A percentile compares a stretch with the other conserved stretches of the same genome.
These are phyloP conservation scores for Leishmania tarentolae DNA, from an alignment of 208 protist genomes.

Conservation along the genomic window DNA sequence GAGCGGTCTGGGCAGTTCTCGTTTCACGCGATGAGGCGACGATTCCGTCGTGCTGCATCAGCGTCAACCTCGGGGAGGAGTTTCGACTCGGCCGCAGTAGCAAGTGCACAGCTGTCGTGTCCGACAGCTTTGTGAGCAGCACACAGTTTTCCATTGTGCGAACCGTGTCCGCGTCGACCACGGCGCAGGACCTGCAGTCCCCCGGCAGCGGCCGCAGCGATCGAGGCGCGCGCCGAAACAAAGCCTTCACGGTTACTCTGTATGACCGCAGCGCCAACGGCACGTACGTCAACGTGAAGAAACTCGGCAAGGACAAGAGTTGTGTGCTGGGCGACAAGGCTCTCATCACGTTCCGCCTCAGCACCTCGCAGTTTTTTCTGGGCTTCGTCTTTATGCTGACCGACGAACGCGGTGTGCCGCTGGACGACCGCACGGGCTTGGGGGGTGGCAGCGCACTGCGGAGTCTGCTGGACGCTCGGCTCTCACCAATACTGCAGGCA, in stretches of 20 bases:
- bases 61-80: constrained; percentile 44
- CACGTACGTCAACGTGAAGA: constrained; percentile 90
- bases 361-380: constrained; percentile 83
- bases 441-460: constrained; percentile 12
- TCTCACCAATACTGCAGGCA: constrained; percentile 23
- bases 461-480: constrained; percentile 26
- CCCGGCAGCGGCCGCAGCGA: constrained; percentile 29
- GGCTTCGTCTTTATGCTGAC: constrained; percentile 86
- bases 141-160: constrained; percentile 83
- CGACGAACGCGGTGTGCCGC: constrained; percentile 63
- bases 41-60: constrained; percentile 72
- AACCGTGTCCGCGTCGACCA: constrained; percentile 22
- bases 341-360: constrained; percentile 87
- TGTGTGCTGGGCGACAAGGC: constrained; percentile 72
- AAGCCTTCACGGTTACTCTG: constrained; percentile 45
- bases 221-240: constrained; percentile 18
- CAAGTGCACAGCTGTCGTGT: constrained; percentile 71
- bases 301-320: constrained; percentile 76
- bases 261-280: constrained; percentile 84
- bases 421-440: constrained; percentile 30
- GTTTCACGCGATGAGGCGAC: constrained; percentile 75
- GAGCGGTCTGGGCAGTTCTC: constrained; percentile 72
- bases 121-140: constrained; percentile 83
- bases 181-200: constrained; percentile 19
- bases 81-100: constrained; percentile 88